Base-by-base conservation (phyloP, 305 asterid species). In the Plantago rigida region DNA sequence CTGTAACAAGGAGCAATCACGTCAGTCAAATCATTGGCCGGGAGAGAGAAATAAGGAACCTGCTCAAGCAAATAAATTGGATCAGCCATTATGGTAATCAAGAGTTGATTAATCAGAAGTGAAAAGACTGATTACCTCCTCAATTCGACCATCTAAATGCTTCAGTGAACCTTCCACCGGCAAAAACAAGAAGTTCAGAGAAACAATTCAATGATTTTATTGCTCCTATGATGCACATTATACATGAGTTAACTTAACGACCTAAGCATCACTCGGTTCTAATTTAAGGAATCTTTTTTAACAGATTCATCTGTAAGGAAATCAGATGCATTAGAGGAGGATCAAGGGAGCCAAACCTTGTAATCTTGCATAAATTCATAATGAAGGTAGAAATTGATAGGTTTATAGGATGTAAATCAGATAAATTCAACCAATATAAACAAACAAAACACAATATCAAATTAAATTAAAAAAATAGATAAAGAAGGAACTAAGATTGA, bases 21-120 rank as follows among this genome's bases (percentile, higher is more conserved):
- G 78, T 92, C 96, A 44, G 87, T 88, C 66, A 92, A 79, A 59
- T 92, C 99, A 68, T 92, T 92, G 57, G 99, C 99, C 71, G 99
- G 99, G 72, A 91, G 89, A 80, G 85, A 83, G 94, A 92, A 92
- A 84, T 88, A 92, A 48, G 96, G 99, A 80, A 92, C 96, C 98
- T 91, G 93, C 68, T 72, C 80, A 77, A 73, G 78, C 58, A 73
- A 80, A 48, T 74, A 68, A 57, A 54, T 65, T 69, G 71, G 73
- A 81, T 79, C 70, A 78, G 79, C 75, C 59, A 73, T 60, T 69
- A 66, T 28, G 22, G 39, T 56, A 17, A 49, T 55, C 55, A 66
- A 73, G 65, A 63, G 67, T 63, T 17, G 63, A 62, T 14, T 58
- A 66, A 70, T 66, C 36, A 63, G 55, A 81, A 64, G 69, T n/a